Percentiles rank a stretch among this genome's conserved stretches.
These are phyloP conservation scores for Nepenthes mirabilis DNA, from an alignment of 148 eudicot genomes.

Conservation along the genomic window DNA sequence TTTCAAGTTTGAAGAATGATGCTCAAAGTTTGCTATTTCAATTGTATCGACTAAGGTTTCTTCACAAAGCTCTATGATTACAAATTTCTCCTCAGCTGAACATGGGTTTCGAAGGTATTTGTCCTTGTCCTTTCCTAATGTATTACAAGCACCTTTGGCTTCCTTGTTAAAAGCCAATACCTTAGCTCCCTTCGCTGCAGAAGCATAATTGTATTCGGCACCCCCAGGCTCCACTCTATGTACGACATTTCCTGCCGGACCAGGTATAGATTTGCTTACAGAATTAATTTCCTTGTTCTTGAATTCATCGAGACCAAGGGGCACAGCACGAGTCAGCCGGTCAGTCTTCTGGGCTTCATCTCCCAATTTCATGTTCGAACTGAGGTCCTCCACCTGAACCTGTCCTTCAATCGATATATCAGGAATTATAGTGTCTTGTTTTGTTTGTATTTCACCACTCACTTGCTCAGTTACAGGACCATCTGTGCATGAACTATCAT, in stretches of 20 bases:
- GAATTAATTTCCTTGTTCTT: conserved; percentile 72
- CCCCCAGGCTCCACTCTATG: conserved; percentile 95
- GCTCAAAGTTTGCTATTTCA: conserved; percentile 86
- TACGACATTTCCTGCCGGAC: conserved; percentile 46
- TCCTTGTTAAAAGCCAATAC: conserved; percentile 83
- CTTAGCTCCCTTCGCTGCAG: conserved; percentile 92
- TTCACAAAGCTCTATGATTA: conserved; percentile 87
- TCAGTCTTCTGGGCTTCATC: conserved; percentile 36
- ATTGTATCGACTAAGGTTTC: conserved; percentile 85
- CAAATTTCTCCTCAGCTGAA: conserved; percentile 86
- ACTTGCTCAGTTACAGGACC: conserved; percentile 10
- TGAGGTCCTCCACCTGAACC: conserved; percentile 12
- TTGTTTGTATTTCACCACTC: conserved; percentile 11
- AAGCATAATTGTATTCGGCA: conserved; percentile 82
- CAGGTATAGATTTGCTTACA: conserved; percentile 30
- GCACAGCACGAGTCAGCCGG: conserved; percentile 36
- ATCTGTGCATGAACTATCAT: conserved; percentile 14
- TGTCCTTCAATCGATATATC: conserved; percentile 9
- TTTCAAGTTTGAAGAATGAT: conserved; percentile 80
- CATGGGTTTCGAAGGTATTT: conserved; percentile 94
- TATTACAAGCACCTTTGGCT: conserved; percentile 84
- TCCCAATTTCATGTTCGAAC: conserved; percentile 11
- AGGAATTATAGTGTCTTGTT: conserved; percentile 1
- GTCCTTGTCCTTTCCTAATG: conserved; percentile 78
- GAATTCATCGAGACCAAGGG: conserved; percentile 74